Base-by-base conservation (phyloP, 2,329 filamentous ascomycete genomes). In the Herpotrichia juniperi region DNA sequence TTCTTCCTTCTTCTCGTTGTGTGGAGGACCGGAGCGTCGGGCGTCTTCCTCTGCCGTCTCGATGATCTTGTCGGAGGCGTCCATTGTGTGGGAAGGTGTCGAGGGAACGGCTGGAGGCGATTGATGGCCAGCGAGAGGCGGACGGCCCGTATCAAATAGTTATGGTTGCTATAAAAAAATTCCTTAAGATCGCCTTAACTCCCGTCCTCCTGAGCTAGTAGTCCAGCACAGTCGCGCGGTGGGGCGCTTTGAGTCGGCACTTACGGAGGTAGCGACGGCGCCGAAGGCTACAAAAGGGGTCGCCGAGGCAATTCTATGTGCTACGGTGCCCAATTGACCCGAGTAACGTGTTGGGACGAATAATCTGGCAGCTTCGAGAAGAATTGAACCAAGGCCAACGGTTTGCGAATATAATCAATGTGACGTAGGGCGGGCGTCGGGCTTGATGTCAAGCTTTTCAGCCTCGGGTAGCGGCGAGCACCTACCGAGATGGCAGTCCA, bases 31-130 rank as follows among this genome's bases (percentile, higher is more conserved):
- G n/a, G 4, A 8, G 28, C 42, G 78, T 35, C 76, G 79, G 42
- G 85, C 85, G 59, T 82, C 81, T 52, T 70, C 74, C 64, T 88
- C 86, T 35, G 82, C 81, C 28, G 72, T 75, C 56, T 76, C 69
- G 63, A 87, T 70, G 56, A 82, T 78, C 53, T 76, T 76, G 67
- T 87, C 84, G 61, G 83, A 74, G 54, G 77, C 74, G 68, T 86
- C 77, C 74, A 82, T 78, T 25, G 25, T 14, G n/a, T n/a, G n/a
- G 37, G 37, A 40, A 11, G 4, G 37, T 25, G 34, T 37, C 6
- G 34, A 37, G 34, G 12, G 16, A 6, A 17, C 11, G 14, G 34
- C 6, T 22, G 11, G 19, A 14, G 16, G 21, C 37, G 16, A 40
- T 24, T 40, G 37, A n/a, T 14, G 31, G 10, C 11, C 37, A 12